These are phyloP conservation scores for Catharanthus roseus DNA, from an alignment of 257 asterid genomes.

Conservation along the genomic window DNA sequence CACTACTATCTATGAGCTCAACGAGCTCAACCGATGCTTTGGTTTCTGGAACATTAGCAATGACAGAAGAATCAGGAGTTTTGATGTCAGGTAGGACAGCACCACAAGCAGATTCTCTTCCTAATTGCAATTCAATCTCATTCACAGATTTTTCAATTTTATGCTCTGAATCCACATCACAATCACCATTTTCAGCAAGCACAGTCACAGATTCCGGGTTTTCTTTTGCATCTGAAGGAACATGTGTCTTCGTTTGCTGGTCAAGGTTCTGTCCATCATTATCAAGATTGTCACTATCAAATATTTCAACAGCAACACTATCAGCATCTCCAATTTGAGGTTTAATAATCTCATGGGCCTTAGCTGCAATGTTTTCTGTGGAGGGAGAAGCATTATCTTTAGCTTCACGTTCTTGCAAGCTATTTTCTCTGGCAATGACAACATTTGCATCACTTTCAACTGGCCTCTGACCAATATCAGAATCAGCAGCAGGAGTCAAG, in stretches of 20 bases:
- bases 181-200: neutral
- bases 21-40: neutral
- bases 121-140: neutral
- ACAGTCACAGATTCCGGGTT: neutral
- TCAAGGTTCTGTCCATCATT: neutral
- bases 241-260: neutral
- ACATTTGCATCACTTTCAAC: slow-evolving; percentile 2
- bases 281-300: neutral
- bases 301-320: neutral
- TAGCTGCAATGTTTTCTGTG: neutral
- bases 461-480: neutral
- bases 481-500: neutral
- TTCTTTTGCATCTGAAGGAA: neutral
- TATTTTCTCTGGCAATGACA: neutral
- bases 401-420: slow-evolving; percentile 6
- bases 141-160: slow-evolving; percentile 9
- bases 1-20: neutral
- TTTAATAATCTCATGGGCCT: neutral
- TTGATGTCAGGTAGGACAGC: neutral
- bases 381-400: neutral
- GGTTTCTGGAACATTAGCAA: slow-evolving; percentile 1
- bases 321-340: slow-evolving; percentile 3
- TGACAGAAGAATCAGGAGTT: slow-evolving; percentile 6
- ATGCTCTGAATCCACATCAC: slow-evolving; percentile 11
- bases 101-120: neutral